Conservation (phyloP, 352 stramenopile species). For the Phytopythium cucurbitacearum region DNA sequence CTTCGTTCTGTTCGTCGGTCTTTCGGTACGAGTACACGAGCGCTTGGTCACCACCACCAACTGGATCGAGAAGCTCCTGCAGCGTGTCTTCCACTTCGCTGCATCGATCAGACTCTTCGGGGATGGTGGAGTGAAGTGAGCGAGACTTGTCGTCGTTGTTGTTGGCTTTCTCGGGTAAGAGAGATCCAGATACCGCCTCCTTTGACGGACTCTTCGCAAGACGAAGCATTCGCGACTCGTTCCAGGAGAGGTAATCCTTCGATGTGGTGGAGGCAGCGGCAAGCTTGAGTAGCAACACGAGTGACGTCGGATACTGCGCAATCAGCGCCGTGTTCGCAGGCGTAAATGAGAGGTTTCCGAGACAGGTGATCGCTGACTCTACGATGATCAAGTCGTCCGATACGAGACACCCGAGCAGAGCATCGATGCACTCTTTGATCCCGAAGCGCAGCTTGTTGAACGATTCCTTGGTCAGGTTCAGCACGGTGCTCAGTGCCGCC, state of each 20-base stretch:
- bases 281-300: conserved; percentile 46
- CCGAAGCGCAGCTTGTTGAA: conserved; percentile 80
- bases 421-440: conserved; percentile 45
- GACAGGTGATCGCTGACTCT: conserved; percentile 51
- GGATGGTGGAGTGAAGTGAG: not conserved
- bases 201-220: conserved; percentile 12
- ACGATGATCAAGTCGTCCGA: conserved; percentile 61
- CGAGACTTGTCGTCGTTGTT: not conserved
- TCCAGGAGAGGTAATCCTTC: conserved; percentile 55
- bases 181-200: not conserved
- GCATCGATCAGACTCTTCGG: conserved; percentile 1
- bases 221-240: conserved; percentile 20
- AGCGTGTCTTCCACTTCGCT: conserved; percentile 4
- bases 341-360: conserved; percentile 68
- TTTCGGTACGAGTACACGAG: conserved; percentile 12
- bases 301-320: conserved; percentile 23
- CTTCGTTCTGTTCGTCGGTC: conserved; percentile 4
- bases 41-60: not conserved
- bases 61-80: conserved; percentile 3
- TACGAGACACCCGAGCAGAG: conserved; percentile 42
- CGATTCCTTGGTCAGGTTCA: conserved; percentile 67
- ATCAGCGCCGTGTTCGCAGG: conserved; percentile 41
- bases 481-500: conserved; percentile 44
- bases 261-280: conserved; percentile 30
- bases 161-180: not conserved